Evolutionary conservation across 2,329 filamentous ascomycete species (phyloP).

Genomic region (Coniochaeta sp.): DNA sequence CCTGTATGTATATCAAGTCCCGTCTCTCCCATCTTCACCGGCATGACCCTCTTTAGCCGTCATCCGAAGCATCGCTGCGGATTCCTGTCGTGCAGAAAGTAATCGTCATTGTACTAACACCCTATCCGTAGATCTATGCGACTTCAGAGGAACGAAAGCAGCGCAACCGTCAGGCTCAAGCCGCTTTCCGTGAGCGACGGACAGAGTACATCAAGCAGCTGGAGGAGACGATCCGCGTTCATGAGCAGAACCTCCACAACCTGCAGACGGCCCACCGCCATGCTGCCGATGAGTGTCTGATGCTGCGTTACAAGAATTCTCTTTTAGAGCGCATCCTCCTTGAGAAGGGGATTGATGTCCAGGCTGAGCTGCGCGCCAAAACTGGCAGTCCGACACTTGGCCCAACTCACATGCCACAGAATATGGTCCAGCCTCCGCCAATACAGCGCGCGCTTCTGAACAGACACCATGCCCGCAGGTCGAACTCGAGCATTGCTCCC

Average conservation of each 20-base stretch:
- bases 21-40: too few relatives aligned
- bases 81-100: background rate
- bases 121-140: slow-evolving; percentile 72
- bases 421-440: slow-evolving; percentile 64
- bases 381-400: slow-evolving; percentile 77
- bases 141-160: slow-evolving; percentile 98
- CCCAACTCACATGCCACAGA: slow-evolving; percentile 61
- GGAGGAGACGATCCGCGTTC: slow-evolving; percentile 92
- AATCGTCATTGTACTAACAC: slow-evolving; percentile 2
- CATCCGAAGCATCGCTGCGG: slow-evolving; percentile 8
- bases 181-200: slow-evolving; percentile 90
- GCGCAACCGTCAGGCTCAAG: slow-evolving; percentile 92
- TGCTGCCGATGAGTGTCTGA: slow-evolving; percentile 92
- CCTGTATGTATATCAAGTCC: slow-evolving; percentile 68
- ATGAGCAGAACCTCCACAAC: slow-evolving; percentile 89
- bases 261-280: slow-evolving; percentile 90
- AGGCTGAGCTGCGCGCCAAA: slow-evolving; percentile 90
- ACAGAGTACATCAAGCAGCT: slow-evolving; percentile 99
- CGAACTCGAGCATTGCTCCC: slow-evolving; percentile 66
- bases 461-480: slow-evolving; percentile 66
- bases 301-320: slow-evolving; percentile 98
- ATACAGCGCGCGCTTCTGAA: slow-evolving; percentile 78
- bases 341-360: slow-evolving; percentile 97
- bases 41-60: too few relatives aligned
- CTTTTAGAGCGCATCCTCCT: slow-evolving; percentile 89